These are phyloP conservation scores for Wilcoxina mikolae DNA, from an alignment of 495 filamentous ascomycete species.

Conservation along the genomic window DNA sequence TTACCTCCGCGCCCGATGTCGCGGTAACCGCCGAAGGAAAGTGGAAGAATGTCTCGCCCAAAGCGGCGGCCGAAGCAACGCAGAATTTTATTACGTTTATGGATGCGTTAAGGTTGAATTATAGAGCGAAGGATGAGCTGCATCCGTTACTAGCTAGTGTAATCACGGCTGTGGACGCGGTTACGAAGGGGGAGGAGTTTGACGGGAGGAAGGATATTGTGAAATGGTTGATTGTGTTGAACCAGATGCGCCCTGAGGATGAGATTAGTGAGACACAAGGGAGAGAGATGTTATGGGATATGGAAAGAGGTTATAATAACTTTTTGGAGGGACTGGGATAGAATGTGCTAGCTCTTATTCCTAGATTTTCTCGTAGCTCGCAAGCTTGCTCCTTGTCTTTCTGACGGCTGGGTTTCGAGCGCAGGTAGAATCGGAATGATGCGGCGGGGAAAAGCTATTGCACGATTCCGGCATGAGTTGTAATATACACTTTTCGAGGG, in stretches of 20 bases:
- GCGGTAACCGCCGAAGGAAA: constrained; percentile 30
- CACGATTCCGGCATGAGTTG: too few species aligned
- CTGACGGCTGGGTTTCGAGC: too few species aligned
- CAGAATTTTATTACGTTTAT: constrained; percentile 98
- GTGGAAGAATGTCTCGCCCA: constrained; percentile 26
- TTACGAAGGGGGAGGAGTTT: constrained; percentile 57
- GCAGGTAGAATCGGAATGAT: too few species aligned
- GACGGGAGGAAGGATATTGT: constrained; percentile 92
- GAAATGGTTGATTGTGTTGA: constrained; percentile 91
- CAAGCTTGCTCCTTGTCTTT: too few species aligned
- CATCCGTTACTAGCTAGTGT: constrained; percentile 87
- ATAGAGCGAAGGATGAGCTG: constrained; percentile 85
- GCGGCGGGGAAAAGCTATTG: too few species aligned
- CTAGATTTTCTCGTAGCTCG: too few species aligned
- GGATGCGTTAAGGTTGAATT: constrained; percentile 76
- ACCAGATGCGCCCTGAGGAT: constrained; percentile 91
- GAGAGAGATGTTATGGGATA: constrained; percentile 47
- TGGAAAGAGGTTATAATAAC: constrained; percentile 27
- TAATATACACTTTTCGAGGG: too few species aligned
- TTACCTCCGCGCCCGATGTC: constrained; percentile 48
- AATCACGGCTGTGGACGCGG: constrained; percentile 91
- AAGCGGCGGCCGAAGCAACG: constrained; percentile 50
- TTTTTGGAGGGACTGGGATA: constrained; percentile 15
- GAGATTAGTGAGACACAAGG: constrained; percentile 82
- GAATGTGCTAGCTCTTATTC: too few species aligned